phyloP scores from a whole-genome alignment of 805 yeast genomes.

The Kodamaea laetipori region DNA sequence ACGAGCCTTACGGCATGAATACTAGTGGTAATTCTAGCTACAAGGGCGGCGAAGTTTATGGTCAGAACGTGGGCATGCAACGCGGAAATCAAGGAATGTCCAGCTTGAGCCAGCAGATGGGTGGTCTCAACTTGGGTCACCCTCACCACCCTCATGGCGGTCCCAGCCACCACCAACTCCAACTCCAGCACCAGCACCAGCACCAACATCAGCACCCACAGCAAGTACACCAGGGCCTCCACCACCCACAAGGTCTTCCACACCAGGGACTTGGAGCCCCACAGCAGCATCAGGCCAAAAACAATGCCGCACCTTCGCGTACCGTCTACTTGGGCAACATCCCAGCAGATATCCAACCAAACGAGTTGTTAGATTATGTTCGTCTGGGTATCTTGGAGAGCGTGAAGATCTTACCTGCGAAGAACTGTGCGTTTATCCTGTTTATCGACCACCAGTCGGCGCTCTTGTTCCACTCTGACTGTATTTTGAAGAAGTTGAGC shows the following conservation, averaged over 20 bases:
- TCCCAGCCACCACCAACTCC: not conserved
- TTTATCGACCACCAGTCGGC: slow-evolving; percentile 90
- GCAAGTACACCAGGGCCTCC: slow-evolving; percentile 1
- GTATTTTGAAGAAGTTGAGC: slow-evolving; percentile 77
- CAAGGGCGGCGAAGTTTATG: slow-evolving; percentile 9
- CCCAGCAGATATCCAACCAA: slow-evolving; percentile 76
- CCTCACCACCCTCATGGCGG: slow-evolving; percentile 1
- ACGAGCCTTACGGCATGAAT: not conserved
- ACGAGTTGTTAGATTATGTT: slow-evolving; percentile 85
- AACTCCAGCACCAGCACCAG: slow-evolving; percentile 10
- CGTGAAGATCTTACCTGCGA: slow-evolving; percentile 74
- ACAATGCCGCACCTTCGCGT: slow-evolving; percentile 62
- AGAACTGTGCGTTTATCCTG: slow-evolving; percentile 87
- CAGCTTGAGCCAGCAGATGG: slow-evolving; percentile 10
- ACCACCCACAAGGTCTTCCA: slow-evolving; percentile 2
- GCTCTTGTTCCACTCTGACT: slow-evolving; percentile 88
- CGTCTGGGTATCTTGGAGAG: slow-evolving; percentile 87
- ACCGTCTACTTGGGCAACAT: slow-evolving; percentile 90
- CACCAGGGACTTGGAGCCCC: slow-evolving; percentile 5
- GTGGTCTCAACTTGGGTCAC: slow-evolving; percentile 7
- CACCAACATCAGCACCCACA: slow-evolving; percentile 9
- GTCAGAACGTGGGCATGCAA: slow-evolving; percentile 9
- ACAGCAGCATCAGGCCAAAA: slow-evolving; percentile 12
- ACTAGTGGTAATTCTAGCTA: not conserved
- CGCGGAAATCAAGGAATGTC: slow-evolving; percentile 8